Evolutionary conservation across 1,139 yeast genomes (phyloP), one percentile per base, ranked within the genome.

Genomic region (Scheffersomyces insectosa): DNA sequence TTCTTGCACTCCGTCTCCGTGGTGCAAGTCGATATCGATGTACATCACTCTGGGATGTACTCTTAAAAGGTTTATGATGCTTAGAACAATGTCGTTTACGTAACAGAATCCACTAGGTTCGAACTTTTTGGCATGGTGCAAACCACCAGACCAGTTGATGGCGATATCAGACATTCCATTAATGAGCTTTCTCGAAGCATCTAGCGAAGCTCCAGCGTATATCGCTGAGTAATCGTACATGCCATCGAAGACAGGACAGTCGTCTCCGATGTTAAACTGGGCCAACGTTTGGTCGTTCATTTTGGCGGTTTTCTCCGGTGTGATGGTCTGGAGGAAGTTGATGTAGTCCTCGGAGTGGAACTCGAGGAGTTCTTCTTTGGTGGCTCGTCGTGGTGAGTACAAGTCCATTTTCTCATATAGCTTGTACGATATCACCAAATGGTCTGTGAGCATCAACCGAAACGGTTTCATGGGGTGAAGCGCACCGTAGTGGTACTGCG

Each of bases 381-480:
- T 83, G 12, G 98, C 98, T 36, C 82, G 66, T 44, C 95, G 72
- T 1, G 98, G 96, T 43, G 82, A 77, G 63, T 87, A 93, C 29
- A 91, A 64, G 58, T 93, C 98, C 97, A 93, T 89, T 52, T 85
- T 77, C 54, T 90, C 91, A 59, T 90, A 89, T 37, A 93, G 69
- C 47, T 89, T 89, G 66, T 93, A 93, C 5, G 88, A 82, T 23
- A 86, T 80, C 37, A 93, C 95, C 50, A 93, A 69, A 63, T 90
- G 97, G 65, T 93, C 98, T 0, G 99, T 93, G 14, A 93, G 75
- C 91, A 91, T 86, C 44, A 93, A 72, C 48, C 99, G 70, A 63
- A 93, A 89, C n/a, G 99, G 99, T 60, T 93, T 93, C 99, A 93
- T 93, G 10, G 99, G 99, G 65, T 93, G 99, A 47, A 83, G 79